Base-by-base conservation (phyloP, 192 early-diverging fungal genomes). In the Entrophospora sp. region DNA sequence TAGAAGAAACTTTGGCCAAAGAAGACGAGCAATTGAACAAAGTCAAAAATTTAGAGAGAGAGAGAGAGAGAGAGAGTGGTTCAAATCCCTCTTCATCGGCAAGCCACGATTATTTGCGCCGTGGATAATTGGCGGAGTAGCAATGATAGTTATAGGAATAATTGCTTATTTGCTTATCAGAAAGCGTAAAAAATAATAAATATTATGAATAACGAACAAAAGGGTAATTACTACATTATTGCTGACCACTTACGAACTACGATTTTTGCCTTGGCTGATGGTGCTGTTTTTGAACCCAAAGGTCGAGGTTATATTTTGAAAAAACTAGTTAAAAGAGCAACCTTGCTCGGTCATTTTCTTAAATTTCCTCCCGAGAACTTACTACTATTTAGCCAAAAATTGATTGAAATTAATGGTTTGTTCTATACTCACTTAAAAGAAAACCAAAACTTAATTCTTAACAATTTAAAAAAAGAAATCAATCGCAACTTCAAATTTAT, bases 231-330 rank as follows among this genome's bases (percentile, higher is more conserved):
- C 36, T 59, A 59, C 7, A 38, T 59, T 38, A 59, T 59, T 35
- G 18, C 56, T 34, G 56, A 59, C 56, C 56, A 59, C 18, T 38
- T 59, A 9, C 56, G 56, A 13, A 59, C 56, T 7, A 24, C 56
- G n/a, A 59, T 59, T 59, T 59, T 59, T 59, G 56, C 56, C 22
- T 22, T 59, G 27, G 56, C 56, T 6, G 56, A 58, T 58, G 56
- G 56, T 16, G 56, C 56, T 0, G 34, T 10, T 1, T 58, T 58
- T 36, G 56, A 58, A 37, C 56, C 56, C 2, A 58, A 58, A 38
- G 56, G 56, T 13, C 56, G 56, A 4, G 56, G 56, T 9, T 58
- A 58, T 58, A 36, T 58, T 38, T 14, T 58, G 0, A 58, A 58
- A 58, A 58, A 58, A 37, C 25, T 58, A 24, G 56, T 58, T 2